Evolutionary conservation across 257 asterid species (phyloP).

Genomic region (Nemophila menziesii): DNA sequence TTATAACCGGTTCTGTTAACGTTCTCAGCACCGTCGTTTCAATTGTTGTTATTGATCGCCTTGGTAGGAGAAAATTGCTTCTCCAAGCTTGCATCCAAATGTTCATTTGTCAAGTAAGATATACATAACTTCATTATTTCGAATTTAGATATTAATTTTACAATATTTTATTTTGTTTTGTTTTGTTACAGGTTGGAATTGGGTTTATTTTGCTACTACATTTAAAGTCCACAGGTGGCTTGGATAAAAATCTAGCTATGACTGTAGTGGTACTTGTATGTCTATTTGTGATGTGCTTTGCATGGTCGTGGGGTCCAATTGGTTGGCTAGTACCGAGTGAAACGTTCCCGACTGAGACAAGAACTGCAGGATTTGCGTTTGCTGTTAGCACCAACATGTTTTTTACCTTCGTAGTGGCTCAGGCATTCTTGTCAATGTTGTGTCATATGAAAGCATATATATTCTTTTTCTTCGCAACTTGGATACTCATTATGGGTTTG

Average conservation of each 20-base stretch:
- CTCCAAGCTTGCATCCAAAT: too few relatives aligned
- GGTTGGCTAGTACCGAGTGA: constrained; percentile 64
- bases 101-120: too few relatives aligned
- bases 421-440: constrained; percentile 23
- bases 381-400: constrained; percentile 19
- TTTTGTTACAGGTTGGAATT: constrained; percentile 31
- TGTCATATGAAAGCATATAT: constrained; percentile 28
- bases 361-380: constrained; percentile 36
- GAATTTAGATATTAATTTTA: too few relatives aligned
- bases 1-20: too few relatives aligned
- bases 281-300: constrained; percentile 52
- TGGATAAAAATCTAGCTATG: constrained; percentile 18
- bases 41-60: too few relatives aligned
- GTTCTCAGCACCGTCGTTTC: too few relatives aligned
- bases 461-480: constrained; percentile 27
- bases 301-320: constrained; percentile 86
- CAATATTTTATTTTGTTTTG: too few relatives aligned
- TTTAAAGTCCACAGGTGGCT: constrained; percentile 29
- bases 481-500: constrained; percentile 23
- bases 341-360: constrained; percentile 51
- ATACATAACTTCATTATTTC: too few relatives aligned
- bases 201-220: constrained; percentile 26
- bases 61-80: too few relatives aligned
- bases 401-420: constrained; percentile 48
- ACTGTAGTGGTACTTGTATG: constrained; percentile 49